Percentiles rank a stretch among this genome's conserved stretches.
These are phyloP conservation scores for Cucumis sativus DNA, from an alignment of 306 rosid species.

Conservation along the genomic window DNA sequence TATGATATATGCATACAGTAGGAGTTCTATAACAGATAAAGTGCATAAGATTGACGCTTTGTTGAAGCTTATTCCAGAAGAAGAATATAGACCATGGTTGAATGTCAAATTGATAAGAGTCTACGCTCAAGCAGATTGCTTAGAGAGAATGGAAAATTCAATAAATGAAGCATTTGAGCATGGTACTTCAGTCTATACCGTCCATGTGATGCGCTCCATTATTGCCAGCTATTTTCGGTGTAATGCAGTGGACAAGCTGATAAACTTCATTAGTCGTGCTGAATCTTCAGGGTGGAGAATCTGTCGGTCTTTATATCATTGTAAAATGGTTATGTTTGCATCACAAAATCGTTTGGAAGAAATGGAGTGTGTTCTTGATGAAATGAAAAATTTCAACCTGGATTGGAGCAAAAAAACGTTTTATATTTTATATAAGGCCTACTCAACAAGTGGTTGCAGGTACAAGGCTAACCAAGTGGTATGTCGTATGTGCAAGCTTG, in stretches of 20 bases:
- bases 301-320: constrained; percentile 58
- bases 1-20: constrained; percentile 80
- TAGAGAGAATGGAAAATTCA: constrained; percentile 58
- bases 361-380: constrained; percentile 49
- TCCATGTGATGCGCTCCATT: constrained; percentile 33
- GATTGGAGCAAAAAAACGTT: constrained; percentile 33
- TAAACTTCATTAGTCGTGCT: constrained; percentile 44
- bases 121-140: constrained; percentile 46
- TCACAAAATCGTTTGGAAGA: constrained; percentile 36
- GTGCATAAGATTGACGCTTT: constrained; percentile 36
- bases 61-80: constrained; percentile 44
- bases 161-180: constrained; percentile 65
- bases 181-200: constrained; percentile 17
- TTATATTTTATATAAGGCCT: constrained; percentile 54
- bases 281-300: constrained; percentile 53
- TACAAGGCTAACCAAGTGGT: constrained; percentile 43
- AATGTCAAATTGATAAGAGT: constrained; percentile 50
- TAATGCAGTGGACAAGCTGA: constrained; percentile 50
- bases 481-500: constrained; percentile 67
- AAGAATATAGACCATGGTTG: constrained; percentile 65
- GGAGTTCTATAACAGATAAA: constrained; percentile 42
- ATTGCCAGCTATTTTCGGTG: constrained; percentile 44
- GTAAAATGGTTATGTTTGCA: constrained; percentile 68
- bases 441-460: constrained; percentile 26
- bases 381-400: constrained; percentile 40